Base-by-base conservation (phyloP, 345 rosid genomes). In the Gossypium mustelinum region DNA sequence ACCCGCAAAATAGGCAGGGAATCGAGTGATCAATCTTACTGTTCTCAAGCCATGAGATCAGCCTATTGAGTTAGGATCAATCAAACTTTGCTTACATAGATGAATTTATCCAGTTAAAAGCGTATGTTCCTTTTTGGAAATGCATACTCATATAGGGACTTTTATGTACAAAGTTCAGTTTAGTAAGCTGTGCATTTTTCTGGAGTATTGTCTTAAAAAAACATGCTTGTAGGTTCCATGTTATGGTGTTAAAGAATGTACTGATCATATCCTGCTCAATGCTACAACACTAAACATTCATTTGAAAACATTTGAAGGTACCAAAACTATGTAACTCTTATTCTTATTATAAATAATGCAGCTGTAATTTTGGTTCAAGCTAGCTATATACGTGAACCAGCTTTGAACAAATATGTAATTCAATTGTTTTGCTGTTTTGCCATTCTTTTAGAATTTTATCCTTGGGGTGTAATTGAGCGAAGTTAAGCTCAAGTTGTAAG, bases 1-100 rank as follows among this genome's bases (percentile, higher is more conserved):
- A 45, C 82, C 72, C 39, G n/a, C 78, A 41, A 86, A 80, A 71
- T 76, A 54, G 68, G 77, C 79, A 41, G 68, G 80, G 70, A 79
- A 70, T 57, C 60, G 76, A 81, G 74, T 76, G 55, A 57, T 59
- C 51, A 20, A 14, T 27, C 77, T 73, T 29, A 11, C 41, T 20
- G 12, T 2, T 48, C 65, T 45, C 61, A 14, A 11, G 47, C 58
- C 72, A 48, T 0, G 22, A 48, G 8, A 50, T 68, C 22, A 9
- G 73, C 59, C 16, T 25, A 17, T 69, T 4, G 20, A 7, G 13
- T 50, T 57, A 20, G 25, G 24, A 8, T 3, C 39, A 47, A 20
- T 20, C 13, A 8, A 48, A 9, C 41, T 48, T 10, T 9, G 0
- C 11, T 68, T 27, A 3, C 0, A 27, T 0, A 12, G 22, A 68